Evolutionary conservation across 2,329 filamentous ascomycete species (phyloP).

Genomic region (Ceratocystiopsis brevicomis): DNA sequence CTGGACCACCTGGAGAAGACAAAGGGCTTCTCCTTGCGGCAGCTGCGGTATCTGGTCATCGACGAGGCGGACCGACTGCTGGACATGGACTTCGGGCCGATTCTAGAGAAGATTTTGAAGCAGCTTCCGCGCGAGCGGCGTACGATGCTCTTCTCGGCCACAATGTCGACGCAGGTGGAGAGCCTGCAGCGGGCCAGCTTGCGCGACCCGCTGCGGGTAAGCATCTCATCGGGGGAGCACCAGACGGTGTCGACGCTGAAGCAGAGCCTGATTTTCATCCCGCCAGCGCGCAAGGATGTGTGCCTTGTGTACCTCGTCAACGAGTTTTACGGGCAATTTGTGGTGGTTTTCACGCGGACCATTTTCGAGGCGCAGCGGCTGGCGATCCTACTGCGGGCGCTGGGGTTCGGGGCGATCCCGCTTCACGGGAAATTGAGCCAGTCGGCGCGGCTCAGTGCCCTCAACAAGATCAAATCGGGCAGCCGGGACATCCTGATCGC

Average conservation of each 20-base stretch:
- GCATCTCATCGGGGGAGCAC: conserved; percentile 43
- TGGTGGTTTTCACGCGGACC: conserved; percentile 81
- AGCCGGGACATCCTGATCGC: conserved; percentile 76
- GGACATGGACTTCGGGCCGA: conserved; percentile 27
- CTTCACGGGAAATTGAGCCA: conserved; percentile 86
- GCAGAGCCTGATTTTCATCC: conserved; percentile 73
- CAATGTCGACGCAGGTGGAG: conserved; percentile 86
- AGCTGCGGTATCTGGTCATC: conserved; percentile 80
- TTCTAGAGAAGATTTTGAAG: conserved; percentile 60
- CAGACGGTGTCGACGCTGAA: conserved; percentile 80
- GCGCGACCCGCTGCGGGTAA: conserved; percentile 29
- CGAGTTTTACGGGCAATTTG: conserved; percentile 68
- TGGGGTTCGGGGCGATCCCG: conserved; percentile 82
- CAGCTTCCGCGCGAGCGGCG: conserved; percentile 59
- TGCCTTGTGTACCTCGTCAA: conserved; percentile 77
- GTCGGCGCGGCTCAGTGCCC: conserved; percentile 63
- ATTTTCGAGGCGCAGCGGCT: conserved; percentile 80
- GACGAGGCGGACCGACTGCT: conserved; percentile 85
- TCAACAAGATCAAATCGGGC: conserved; percentile 74
- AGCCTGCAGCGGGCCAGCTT: conserved; percentile 78
- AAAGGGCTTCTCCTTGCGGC: conserved; percentile 68
- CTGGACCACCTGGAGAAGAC: conserved; percentile 92
- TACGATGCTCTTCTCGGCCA: conserved; percentile 57
- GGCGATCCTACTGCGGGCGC: conserved; percentile 59
- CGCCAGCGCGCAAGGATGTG: conserved; percentile 71